These are phyloP conservation scores for Hanseniaspora jakobsenii DNA, from an alignment of 805 yeast genomes.

Conservation along the genomic window DNA sequence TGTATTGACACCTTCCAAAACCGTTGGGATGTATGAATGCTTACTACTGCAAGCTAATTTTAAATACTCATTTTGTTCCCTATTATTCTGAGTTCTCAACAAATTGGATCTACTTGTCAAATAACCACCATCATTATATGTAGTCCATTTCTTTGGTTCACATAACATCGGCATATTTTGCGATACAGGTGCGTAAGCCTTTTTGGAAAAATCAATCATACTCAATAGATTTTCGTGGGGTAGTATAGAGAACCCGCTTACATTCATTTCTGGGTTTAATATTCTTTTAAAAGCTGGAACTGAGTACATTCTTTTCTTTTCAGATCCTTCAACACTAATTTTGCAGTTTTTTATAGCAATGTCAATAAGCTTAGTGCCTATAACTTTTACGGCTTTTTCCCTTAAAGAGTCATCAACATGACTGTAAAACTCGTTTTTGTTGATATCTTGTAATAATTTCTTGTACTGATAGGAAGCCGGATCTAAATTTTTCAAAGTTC, in stretches of 20 bases:
- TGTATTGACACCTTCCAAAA: constrained; percentile 73
- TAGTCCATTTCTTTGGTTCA: constrained; percentile 79
- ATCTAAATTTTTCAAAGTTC: not conserved
- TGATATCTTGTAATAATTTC: too few species aligned
- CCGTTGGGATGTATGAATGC: constrained; percentile 43
- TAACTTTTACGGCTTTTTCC: too few species aligned
- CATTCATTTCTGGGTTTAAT: too few species aligned
- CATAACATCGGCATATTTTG: constrained; percentile 95
- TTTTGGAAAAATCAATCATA: too few species aligned
- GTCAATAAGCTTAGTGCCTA: constrained; percentile 3
- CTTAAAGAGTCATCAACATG: too few species aligned
- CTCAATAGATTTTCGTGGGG: too few species aligned
- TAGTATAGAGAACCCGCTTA: too few species aligned
- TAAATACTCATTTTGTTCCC: constrained; percentile 81
- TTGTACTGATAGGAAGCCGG: not conserved
- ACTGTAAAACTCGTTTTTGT: too few species aligned
- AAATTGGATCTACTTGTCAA: constrained; percentile 49
- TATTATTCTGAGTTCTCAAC: constrained; percentile 69
- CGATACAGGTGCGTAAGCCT: too few species aligned
- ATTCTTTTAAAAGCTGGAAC: constrained; percentile 89
- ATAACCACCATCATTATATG: constrained; percentile 78
- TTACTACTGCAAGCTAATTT: constrained; percentile 63
- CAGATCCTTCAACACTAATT: too few species aligned
- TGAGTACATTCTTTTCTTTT: constrained; percentile 26
- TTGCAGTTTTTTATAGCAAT: constrained; percentile 4